Conservation (phyloP, 352 stramenopile genomes). For the Peronospora destructor region DNA sequence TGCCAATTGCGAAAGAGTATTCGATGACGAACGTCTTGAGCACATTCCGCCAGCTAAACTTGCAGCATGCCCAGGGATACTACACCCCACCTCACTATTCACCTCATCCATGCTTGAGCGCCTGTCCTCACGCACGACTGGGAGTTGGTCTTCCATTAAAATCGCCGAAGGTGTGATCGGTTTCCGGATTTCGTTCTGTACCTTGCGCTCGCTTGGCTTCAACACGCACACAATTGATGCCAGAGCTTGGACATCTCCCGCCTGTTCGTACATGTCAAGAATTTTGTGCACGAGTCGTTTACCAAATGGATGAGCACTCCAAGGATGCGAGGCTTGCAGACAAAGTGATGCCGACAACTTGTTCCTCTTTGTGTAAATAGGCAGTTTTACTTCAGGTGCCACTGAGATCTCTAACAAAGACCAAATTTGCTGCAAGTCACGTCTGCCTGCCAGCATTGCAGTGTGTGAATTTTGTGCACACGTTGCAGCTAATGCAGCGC, state of each 20-base stretch:
- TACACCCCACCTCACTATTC: constrained; percentile 3
- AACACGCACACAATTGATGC: constrained; percentile 76
- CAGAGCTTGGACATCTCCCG: constrained; percentile 63
- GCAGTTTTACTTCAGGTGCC: constrained; percentile 39
- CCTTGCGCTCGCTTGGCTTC: constrained; percentile 30
- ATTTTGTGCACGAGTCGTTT: constrained; percentile 70
- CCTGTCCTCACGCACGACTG: constrained; percentile 27
- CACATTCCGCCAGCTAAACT: constrained; percentile 16
- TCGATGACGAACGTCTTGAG: constrained; percentile 30
- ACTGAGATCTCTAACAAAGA: constrained; percentile 66
- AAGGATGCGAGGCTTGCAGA: constrained; percentile 51
- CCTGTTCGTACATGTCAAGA: constrained; percentile 72
- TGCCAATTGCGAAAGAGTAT: constrained; percentile 25
- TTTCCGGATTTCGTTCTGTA: constrained; percentile 9
- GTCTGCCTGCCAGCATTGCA: constrained; percentile 44
- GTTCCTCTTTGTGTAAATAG: constrained; percentile 36
- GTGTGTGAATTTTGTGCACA: constrained; percentile 60
- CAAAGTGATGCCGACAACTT: constrained; percentile 17
- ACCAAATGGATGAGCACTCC: constrained; percentile 76
- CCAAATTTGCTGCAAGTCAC: constrained; percentile 78
- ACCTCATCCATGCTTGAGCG: constrained; percentile 17
- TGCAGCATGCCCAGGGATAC: constrained; percentile 4
- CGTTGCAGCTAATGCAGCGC: constrained; percentile 22
- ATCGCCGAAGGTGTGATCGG: constrained; percentile 17
- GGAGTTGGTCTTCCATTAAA: constrained; percentile 29